A percentile compares a stretch with the other conserved stretches of the same genome.
Conservation (phyloP, 352 stramenopile species). For the Phytophthora hibernalis region DNA sequence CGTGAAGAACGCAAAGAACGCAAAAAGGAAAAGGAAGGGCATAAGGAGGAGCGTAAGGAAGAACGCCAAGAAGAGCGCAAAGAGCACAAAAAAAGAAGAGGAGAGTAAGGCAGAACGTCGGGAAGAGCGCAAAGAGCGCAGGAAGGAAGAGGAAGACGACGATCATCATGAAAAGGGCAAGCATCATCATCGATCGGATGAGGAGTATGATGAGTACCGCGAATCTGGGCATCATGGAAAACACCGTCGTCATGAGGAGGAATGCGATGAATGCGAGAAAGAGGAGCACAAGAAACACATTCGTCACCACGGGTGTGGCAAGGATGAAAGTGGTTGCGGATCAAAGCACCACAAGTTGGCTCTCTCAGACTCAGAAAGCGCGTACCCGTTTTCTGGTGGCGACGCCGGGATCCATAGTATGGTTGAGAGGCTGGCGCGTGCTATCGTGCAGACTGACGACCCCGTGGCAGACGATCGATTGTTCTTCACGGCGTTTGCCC, state of each 20-base stretch:
- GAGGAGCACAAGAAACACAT: constrained; percentile 19
- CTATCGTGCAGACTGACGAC: constrained; percentile 32
- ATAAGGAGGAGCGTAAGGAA: constrained; percentile 24
- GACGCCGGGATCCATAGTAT: constrained; percentile 33
- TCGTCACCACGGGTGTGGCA: constrained; percentile 23
- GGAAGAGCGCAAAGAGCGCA: constrained; percentile 3
- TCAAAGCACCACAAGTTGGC: constrained; percentile 18
- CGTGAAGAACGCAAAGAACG: constrained; percentile 8
- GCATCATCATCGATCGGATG: constrained; percentile 1
- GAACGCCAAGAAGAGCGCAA: constrained; percentile 13
- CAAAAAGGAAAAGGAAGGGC: constrained; percentile 17
- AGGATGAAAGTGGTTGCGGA: constrained; percentile 12
- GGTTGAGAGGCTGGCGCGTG: constrained; percentile 35
- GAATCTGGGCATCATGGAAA: constrained; percentile 6
- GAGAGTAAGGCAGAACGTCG: constrained; percentile 21
- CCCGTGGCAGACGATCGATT: constrained; percentile 51
- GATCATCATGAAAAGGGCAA: constrained; percentile 3
- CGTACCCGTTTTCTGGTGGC: constrained; percentile 37
- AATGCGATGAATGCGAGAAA: constrained; percentile 14
- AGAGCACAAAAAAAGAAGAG: too few relatives aligned
- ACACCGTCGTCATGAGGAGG: constrained; percentile 14
- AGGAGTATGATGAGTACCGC: constrained; percentile 5
- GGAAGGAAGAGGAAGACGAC: constrained; percentile 7
- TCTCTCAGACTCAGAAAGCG: constrained; percentile 13
- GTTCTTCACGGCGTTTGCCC: constrained; percentile 76